A percentile compares a stretch with the other conserved stretches of the same genome.
Evolutionary conservation across 306 rosid genomes (phyloP).

Genomic region (Cicer chorassanicum): DNA sequence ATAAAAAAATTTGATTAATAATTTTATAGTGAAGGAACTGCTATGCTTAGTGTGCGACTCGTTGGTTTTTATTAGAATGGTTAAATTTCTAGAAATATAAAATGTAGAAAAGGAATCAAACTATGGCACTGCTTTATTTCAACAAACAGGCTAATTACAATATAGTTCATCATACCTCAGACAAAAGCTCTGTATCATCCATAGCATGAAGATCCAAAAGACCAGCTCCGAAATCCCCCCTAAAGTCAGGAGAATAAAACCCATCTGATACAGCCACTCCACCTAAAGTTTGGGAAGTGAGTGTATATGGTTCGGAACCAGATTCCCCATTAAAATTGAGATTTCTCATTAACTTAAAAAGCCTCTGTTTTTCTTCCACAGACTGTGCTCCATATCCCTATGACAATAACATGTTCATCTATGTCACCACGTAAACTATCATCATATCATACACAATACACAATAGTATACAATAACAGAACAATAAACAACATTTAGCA

Average conservation of each 20-base stretch:
- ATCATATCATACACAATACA: slow-evolving; percentile 10
- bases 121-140: slow-evolving; percentile 8
- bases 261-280: slow-evolving; percentile 68
- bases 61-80: too few relatives aligned
- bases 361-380: slow-evolving; percentile 94
- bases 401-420: slow-evolving; percentile 42
- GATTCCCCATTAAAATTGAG: slow-evolving; percentile 94
- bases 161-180: slow-evolving; percentile 66
- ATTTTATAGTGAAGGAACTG: too few relatives aligned
- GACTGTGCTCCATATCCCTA: slow-evolving; percentile 97
- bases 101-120: slow-evolving; percentile 28
- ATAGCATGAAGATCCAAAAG: slow-evolving; percentile 97
- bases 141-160: slow-evolving; percentile 11
- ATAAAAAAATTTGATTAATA: too few relatives aligned
- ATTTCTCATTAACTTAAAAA: slow-evolving; percentile 87
- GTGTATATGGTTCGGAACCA: slow-evolving; percentile 76
- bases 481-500: slow-evolving; percentile 12
- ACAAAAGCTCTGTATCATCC: slow-evolving; percentile 96
- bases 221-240: slow-evolving; percentile 98
- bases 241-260: slow-evolving; percentile 79
- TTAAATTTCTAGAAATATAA: not conserved
- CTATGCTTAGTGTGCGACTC: too few relatives aligned
- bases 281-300: slow-evolving; percentile 68
- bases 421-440: slow-evolving; percentile 37
- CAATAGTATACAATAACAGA: not conserved